Evolutionary conservation across 228 moss, liverwort and hornwort species (phyloP), one percentile per base, ranked within the genome.

Genomic region (Sphagnum magellanicum): DNA sequence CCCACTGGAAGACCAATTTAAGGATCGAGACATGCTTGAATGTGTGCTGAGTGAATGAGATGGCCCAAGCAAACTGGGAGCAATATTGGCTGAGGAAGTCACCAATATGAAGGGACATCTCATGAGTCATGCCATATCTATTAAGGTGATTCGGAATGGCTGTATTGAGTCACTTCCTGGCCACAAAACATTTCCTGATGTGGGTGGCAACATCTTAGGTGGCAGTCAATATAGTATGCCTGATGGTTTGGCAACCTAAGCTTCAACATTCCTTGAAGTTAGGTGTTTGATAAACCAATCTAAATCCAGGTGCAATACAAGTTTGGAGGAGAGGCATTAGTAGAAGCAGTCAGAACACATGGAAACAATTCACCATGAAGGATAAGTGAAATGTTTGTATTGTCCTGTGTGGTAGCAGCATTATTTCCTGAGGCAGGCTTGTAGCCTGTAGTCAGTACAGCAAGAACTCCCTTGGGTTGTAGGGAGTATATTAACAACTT

Each of bases 171-270:
- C 67, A 60, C 53, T 93, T 46, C 84, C 83, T 5, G 88, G 83
- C 6, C 69, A 71, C 49, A 82, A 88, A 66, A 79, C 75, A 1
- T 97, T 97, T 73, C 93, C 91, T 3, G 93, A 97, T 64, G 93
- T 93, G 60, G 93, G 93, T 65, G 97, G 97, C 8, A 93, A 91
- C 53, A 80, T 97, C 50, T 65, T 93, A 87, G 93, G 93, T 11
- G 67, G 75, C 50, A 79, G 85, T 61, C 86, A 86, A 67, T 66
- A 63, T 70, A 59, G 10, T 6, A 52, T 86, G 14, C 82, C 86
- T 0, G 79, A 86, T 53, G 79, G 75, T 52, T 69, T 86, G 4
- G 79, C 82, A 63, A 68, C 86, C 0, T 86, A 79, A 71, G 55
- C 3, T 3, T 32, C 32, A 32, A 32, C 32, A 32, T 32, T 32